These are phyloP conservation scores for Gymnopus androsaceus DNA, from an alignment of 1,284 basidiomycete genomes.

Conservation along the genomic window DNA sequence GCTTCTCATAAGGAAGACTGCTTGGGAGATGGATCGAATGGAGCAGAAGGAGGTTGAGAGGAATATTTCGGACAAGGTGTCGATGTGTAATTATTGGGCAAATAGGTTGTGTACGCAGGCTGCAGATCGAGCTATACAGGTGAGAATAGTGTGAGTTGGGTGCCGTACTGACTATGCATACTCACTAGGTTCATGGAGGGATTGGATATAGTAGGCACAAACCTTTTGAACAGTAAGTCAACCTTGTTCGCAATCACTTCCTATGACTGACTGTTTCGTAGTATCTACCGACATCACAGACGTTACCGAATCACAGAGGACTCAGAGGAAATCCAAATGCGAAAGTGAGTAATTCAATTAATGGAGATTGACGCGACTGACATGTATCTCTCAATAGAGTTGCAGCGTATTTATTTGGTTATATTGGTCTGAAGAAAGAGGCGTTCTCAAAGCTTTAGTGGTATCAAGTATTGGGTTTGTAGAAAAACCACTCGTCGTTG, in stretches of 20 bases:
- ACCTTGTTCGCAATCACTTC: not conserved
- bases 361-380: not conserved
- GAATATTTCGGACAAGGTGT: constrained; percentile 13
- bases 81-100: constrained; percentile 17
- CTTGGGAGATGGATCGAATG: constrained; percentile 15
- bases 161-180: not conserved
- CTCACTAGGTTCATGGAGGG: constrained; percentile 11
- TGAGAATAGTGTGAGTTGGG: not conserved
- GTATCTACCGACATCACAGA: constrained; percentile 14
- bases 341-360: constrained; percentile 8
- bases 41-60: constrained; percentile 13
- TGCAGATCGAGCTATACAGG: constrained; percentile 16
- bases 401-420: constrained; percentile 14
- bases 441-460: constrained; percentile 13
- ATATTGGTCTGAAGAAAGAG: constrained; percentile 12
- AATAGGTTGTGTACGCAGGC: constrained; percentile 14
- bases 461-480: no score
- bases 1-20: constrained; percentile 13
- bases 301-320: constrained; percentile 15
- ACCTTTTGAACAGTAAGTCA: not conserved
- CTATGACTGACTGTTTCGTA: not conserved
- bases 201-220: constrained; percentile 12
- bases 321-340: constrained; percentile 15
- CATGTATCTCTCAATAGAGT: constrained; percentile 4
- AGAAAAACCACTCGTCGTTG: no score